Conservation (phyloP, 768 basidiomycete genomes). For the Sarcomyxa edulis region DNA sequence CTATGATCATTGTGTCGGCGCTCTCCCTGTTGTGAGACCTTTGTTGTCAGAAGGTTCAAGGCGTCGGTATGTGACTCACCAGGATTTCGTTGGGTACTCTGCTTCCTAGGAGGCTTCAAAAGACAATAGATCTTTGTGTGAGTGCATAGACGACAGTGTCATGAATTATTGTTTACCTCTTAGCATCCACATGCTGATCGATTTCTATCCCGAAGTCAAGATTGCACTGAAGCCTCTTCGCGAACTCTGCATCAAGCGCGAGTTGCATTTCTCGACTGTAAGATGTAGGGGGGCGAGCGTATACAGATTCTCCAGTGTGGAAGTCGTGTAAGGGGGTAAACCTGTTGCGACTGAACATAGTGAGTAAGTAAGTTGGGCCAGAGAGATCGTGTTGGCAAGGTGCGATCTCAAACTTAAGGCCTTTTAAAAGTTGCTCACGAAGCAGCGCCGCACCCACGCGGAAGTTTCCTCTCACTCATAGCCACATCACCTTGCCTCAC, state of each 20-base stretch:
- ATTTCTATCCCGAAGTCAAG: slow-evolving; percentile 22
- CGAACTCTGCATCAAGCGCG: slow-evolving; percentile 29
- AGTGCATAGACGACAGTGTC: neutral
- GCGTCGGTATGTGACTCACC: slow-evolving; percentile 13
- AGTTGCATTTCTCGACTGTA: slow-evolving; percentile 31
- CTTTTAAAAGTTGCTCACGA: no score
- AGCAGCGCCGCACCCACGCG: no score
- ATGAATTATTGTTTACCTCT: no score
- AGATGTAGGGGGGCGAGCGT: no score
- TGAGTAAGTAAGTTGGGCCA: no score
- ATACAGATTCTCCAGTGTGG: no score
- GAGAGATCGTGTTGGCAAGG: no score
- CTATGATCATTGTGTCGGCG: slow-evolving; percentile 7
- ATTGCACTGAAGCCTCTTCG: slow-evolving; percentile 24
- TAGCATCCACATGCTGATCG: slow-evolving; percentile 26
- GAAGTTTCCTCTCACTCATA: no score
- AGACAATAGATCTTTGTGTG: neutral
- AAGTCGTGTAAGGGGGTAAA: no score
- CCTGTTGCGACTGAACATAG: no score
- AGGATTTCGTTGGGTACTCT: slow-evolving; percentile 19
- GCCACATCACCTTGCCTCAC: no score
- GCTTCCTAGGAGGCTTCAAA: slow-evolving; percentile 20
- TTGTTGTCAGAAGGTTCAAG: slow-evolving; percentile 19
- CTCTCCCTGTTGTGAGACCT: slow-evolving; percentile 7
- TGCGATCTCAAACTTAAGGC: no score